These are phyloP conservation scores for Polytrichum commune DNA, from an alignment of 225 moss, liverwort and hornwort genomes.

Conservation along the genomic window DNA sequence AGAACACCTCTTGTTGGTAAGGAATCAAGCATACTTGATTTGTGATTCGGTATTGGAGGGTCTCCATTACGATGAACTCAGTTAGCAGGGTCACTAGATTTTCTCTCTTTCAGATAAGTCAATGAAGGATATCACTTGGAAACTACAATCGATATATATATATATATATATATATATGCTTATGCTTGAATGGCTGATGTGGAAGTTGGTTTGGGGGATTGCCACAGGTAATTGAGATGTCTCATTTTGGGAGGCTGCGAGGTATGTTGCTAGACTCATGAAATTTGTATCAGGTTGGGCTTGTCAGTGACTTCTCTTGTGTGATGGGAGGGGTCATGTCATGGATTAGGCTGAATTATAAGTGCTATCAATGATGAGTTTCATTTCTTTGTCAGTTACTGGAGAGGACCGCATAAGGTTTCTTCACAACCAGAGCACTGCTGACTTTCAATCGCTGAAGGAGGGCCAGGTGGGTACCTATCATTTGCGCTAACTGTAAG, in stretches of 20 bases:
- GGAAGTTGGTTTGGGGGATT: conserved; percentile 5
- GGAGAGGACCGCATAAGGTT: conserved; percentile 92
- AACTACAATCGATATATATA: too few species aligned
- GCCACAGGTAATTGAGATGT: conserved; percentile 85
- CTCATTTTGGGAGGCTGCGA: conserved; percentile 90
- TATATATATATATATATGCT: too few species aligned
- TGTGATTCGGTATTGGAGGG: too few species aligned
- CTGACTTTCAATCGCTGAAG: conserved; percentile 80
- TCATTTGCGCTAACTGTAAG: background rate
- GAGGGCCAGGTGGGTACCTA: conserved; percentile 64
- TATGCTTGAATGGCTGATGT: too few species aligned
- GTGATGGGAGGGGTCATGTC: background rate
- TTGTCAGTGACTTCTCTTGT: background rate
- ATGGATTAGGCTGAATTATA: background rate
- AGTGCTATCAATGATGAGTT: background rate
- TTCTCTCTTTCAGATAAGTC: too few species aligned
- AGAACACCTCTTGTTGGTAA: too few species aligned
- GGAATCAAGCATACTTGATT: too few species aligned
- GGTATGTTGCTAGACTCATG: conserved; percentile 37
- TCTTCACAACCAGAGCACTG: conserved; percentile 96
- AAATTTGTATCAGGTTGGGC: background rate
- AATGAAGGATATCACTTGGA: too few species aligned
- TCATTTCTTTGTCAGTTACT: conserved; percentile 49
- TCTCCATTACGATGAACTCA: too few species aligned
- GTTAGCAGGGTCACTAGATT: too few species aligned